Conservation (phyloP, 306 rosid genomes). For the Acacia crassicarpa region DNA sequence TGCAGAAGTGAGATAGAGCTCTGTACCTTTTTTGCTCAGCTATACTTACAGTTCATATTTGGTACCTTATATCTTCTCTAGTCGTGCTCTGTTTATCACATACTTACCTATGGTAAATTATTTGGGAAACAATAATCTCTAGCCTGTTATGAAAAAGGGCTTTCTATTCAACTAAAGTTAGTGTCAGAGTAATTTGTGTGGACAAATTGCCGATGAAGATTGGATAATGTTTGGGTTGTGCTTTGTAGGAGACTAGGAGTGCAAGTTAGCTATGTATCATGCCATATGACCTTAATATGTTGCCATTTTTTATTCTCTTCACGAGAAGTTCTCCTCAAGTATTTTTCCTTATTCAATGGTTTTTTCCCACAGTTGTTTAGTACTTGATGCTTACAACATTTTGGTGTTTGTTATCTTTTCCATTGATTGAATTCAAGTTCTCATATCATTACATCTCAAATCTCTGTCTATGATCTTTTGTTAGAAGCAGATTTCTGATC, state of each 20-base stretch:
- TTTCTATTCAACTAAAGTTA: not conserved
- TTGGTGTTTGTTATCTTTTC: not conserved
- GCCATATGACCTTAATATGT: not conserved
- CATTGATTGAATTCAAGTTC: not conserved
- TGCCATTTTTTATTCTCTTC: not conserved
- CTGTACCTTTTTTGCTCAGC: not conserved
- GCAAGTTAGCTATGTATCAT: not conserved
- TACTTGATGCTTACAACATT: not conserved
- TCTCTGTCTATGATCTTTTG: not conserved
- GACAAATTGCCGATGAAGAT: not conserved
- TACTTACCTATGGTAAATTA: not conserved
- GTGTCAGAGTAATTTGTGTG: not conserved
- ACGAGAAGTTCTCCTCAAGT: not conserved
- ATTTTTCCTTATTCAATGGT: not conserved
- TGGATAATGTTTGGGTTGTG: not conserved
- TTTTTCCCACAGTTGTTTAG: not conserved
- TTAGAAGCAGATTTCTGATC: not conserved
- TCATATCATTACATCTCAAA: not conserved
- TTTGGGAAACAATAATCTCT: not conserved
- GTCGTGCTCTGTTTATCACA: not conserved
- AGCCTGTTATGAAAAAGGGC: not conserved
- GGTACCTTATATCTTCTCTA: not conserved
- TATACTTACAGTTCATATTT: slow-evolving; percentile 3
- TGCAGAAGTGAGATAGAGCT: not conserved
- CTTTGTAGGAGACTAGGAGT: not conserved